Base-by-base conservation (phyloP, 306 rosid species). In the Rosa persica region DNA sequence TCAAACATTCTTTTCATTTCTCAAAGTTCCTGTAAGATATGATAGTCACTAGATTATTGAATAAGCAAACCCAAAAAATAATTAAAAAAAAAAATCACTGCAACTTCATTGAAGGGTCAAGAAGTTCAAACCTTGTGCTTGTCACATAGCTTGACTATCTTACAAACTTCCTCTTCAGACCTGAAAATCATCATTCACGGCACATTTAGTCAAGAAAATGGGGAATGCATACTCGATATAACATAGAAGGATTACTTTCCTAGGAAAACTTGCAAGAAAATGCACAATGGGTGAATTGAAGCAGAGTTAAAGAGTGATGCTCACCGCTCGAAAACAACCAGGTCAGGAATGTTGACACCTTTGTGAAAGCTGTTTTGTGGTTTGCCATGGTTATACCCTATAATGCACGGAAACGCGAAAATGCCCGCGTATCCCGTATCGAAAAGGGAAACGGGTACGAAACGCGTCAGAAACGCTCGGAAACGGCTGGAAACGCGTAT, bases 331-430 rank as follows among this genome's bases (percentile, higher is more conserved):
- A 89, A 90, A 83, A 94, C 97, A 82, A 94, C 89, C 75, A 90
- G 90, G 74, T 94, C 97, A 3, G 98, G 98, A 82, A 94, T 87
- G 89, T 94, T 94, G 54, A 89, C 90, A 64, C 97, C 97, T 84
- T 72, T 87, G 89, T 94, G 98, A 82, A 92, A 94, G 87, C 98
- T 94, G 79, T 92, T 76, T 39, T 89, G 97, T 78, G 98, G 95
- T 76, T 92, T 92, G 69, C 98, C 98, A 85, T 92, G 98, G 88
- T 78, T 23, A 80, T 87, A 83, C 81, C 34, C 34, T 30, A 30
- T 0, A 2, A 30, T 30, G 34, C 34, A 30, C 34, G 34, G 34
- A 30, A 30, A 30, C 2, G 34, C 34, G 34, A 30, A 30, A 30
- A 30, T 30, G 34, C 34, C 1, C 34, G 34, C 34, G 34, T 30